These are phyloP conservation scores for Termitomyces sp. DNA, from an alignment of 1,284 basidiomycete genomes.

Conservation along the genomic window DNA sequence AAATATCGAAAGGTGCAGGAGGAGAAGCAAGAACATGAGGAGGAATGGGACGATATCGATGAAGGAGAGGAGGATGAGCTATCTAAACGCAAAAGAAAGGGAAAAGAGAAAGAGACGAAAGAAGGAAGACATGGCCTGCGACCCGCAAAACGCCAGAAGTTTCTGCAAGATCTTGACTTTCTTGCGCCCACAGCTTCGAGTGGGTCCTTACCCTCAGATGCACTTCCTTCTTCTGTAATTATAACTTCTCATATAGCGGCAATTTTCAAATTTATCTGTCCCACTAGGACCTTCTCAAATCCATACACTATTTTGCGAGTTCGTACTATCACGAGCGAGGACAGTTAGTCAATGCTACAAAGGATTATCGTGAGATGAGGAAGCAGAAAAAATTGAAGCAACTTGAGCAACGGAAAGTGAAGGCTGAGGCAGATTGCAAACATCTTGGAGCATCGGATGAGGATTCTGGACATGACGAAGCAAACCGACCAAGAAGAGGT, in stretches of 20 bases:
- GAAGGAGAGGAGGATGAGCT: conserved; percentile 10
- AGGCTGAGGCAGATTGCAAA: conserved; percentile 10
- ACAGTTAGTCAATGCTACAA: conserved; percentile 48
- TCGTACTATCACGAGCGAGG: conserved; percentile 58
- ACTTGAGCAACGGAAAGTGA: conserved; percentile 12
- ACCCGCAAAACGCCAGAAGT: conserved; percentile 22
- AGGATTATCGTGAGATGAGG: conserved; percentile 38
- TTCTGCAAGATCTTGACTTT: conserved; percentile 24
- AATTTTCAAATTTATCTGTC: conserved; percentile 3
- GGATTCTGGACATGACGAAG: conserved; percentile 16
- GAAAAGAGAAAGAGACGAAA: conserved; percentile 14
- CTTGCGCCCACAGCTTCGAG: conserved; percentile 11
- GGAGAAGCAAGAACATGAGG: conserved; percentile 9
- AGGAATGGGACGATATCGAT: conserved; percentile 18
- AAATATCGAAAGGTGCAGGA: conserved; percentile 15
- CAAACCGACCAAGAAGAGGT: conserved; percentile 13
- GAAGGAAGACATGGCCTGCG: conserved; percentile 13
- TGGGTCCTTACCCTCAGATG: conserved; percentile 2
- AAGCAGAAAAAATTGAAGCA: conserved; percentile 25
- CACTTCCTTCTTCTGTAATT: conserved; percentile 45
- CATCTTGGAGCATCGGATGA: conserved; percentile 21
- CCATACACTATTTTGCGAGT: conserved; percentile 62
- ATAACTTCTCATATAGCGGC: conserved; percentile 5
- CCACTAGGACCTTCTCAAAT: conserved; percentile 62
- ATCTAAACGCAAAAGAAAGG: conserved; percentile 17